These are phyloP conservation scores for Lecanosticta acicola DNA, from an alignment of 2,329 filamentous ascomycete genomes.

Conservation along the genomic window DNA sequence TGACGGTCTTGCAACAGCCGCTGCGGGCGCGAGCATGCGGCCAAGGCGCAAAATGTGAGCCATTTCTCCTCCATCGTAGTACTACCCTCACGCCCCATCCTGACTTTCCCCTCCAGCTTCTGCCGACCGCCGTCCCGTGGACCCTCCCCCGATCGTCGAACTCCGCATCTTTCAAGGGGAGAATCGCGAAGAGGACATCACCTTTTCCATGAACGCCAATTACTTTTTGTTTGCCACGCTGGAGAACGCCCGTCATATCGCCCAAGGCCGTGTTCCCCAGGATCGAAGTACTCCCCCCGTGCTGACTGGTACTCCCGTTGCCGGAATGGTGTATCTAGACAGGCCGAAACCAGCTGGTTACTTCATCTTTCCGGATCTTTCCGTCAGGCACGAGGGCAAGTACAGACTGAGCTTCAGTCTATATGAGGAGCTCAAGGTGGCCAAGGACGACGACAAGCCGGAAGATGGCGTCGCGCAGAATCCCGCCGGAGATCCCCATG, in stretches of 20 bases:
- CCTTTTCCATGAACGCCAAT: slow-evolving; percentile 89
- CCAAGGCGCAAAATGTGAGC: slow-evolving; percentile 86
- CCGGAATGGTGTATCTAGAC: slow-evolving; percentile 92
- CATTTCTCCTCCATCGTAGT: neutral
- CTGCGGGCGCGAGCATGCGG: slow-evolving; percentile 92
- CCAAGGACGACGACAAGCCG: slow-evolving; percentile 65
- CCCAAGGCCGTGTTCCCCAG: slow-evolving; percentile 67
- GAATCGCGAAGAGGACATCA: slow-evolving; percentile 51
- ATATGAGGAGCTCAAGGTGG: slow-evolving; percentile 87
- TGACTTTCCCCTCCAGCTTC: slow-evolving; percentile 51
- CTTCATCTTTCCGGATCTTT: slow-evolving; percentile 96
- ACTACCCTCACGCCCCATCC: no score
- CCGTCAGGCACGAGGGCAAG: slow-evolving; percentile 88
- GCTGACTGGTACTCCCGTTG: slow-evolving; percentile 87
- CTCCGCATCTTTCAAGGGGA: slow-evolving; percentile 74
- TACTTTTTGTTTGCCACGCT: slow-evolving; percentile 96
- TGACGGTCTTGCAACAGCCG: slow-evolving; percentile 88
- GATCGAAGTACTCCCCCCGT: slow-evolving; percentile 70
- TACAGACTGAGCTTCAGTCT: slow-evolving; percentile 89
- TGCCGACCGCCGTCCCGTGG: slow-evolving; percentile 84
- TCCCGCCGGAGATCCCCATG: slow-evolving; percentile 50
- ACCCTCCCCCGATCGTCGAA: slow-evolving; percentile 90
- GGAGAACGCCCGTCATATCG: slow-evolving; percentile 76
- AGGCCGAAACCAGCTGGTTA: slow-evolving; percentile 75
- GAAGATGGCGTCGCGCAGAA: slow-evolving; percentile 32